Conservation (phyloP, 495 filamentous ascomycete species). For the Lepidopterella palustris region DNA sequence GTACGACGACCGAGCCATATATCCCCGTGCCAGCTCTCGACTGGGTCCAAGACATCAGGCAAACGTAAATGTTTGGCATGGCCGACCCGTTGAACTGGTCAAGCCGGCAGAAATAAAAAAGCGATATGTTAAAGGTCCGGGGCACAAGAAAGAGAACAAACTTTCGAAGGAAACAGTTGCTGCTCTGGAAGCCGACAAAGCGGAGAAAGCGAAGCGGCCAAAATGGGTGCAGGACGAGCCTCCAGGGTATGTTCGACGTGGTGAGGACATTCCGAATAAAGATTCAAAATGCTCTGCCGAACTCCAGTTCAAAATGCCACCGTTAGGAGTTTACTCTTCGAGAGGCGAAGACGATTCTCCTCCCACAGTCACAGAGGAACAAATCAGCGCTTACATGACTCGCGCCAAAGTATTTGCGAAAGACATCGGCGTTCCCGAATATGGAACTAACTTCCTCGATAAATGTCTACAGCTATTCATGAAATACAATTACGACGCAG, state of each 20-base stretch:
- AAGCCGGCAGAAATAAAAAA: slow-evolving; percentile 84
- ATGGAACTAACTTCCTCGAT: slow-evolving; percentile 73
- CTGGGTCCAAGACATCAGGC: slow-evolving; percentile 91
- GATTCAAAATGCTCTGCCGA: slow-evolving; percentile 52
- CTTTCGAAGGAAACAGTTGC: slow-evolving; percentile 71
- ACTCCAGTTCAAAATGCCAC: slow-evolving; percentile 55
- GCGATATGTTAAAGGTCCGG: slow-evolving; percentile 55
- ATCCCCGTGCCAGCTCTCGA: slow-evolving; percentile 89
- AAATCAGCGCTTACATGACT: slow-evolving; percentile 68
- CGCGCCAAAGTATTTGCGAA: slow-evolving; percentile 56
- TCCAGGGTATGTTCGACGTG: slow-evolving; percentile 71
- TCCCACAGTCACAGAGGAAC: slow-evolving; percentile 41
- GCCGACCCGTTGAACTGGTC: slow-evolving; percentile 77
- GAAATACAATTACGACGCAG: slow-evolving; percentile 59
- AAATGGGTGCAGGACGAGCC: slow-evolving; percentile 94
- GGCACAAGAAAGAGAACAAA: slow-evolving; percentile 63
- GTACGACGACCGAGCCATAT: slow-evolving; percentile 90
- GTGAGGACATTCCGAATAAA: slow-evolving; percentile 61
- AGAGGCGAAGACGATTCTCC: slow-evolving; percentile 48
- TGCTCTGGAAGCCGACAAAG: slow-evolving; percentile 71
- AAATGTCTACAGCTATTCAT: slow-evolving; percentile 73
- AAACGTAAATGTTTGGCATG: slow-evolving; percentile 74
- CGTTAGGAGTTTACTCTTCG: slow-evolving; percentile 41
- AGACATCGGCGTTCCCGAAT: slow-evolving; percentile 50
- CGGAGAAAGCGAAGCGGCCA: slow-evolving; percentile 69